Evolutionary conservation across 2,329 filamentous ascomycete species (phyloP).

Genomic region (Chaetomium sp.): DNA sequence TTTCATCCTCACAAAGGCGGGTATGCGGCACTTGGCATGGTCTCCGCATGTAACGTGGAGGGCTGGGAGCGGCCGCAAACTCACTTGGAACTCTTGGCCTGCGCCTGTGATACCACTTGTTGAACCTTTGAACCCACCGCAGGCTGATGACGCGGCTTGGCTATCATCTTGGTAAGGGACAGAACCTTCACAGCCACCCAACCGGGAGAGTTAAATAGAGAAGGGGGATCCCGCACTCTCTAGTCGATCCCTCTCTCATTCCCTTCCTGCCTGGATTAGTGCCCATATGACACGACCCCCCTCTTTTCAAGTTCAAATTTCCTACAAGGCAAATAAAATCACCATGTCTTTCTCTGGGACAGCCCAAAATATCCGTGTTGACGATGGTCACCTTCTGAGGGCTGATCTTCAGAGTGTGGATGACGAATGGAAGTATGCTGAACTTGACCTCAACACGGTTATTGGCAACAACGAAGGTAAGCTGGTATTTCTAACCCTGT

Average conservation of each 20-base stretch:
- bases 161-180: too few species aligned
- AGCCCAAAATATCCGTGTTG: conserved; percentile 40
- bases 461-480: conserved; percentile 48
- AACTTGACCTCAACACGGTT: conserved; percentile 43
- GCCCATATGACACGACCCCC: not conserved
- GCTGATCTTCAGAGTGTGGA: conserved; percentile 34
- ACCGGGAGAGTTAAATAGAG: too few species aligned
- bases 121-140: too few species aligned
- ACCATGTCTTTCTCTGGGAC: conserved; percentile 46
- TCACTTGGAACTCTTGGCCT: too few species aligned
- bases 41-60: too few species aligned
- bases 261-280: not conserved
- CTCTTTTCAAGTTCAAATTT: not conserved
- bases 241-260: not conserved
- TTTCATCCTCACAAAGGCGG: too few species aligned
- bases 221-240: too few species aligned
- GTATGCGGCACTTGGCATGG: too few species aligned
- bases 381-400: conserved; percentile 43
- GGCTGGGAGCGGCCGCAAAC: too few species aligned
- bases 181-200: too few species aligned
- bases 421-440: conserved; percentile 38
- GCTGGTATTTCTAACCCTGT: not conserved
- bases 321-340: conserved; percentile 1
- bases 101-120: too few species aligned
- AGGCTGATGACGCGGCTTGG: too few species aligned